Evolutionary conservation across 2,329 filamentous ascomycete genomes (phyloP), one percentile per base, ranked within the genome.

Genomic region (Rutstroemia sp.): DNA sequence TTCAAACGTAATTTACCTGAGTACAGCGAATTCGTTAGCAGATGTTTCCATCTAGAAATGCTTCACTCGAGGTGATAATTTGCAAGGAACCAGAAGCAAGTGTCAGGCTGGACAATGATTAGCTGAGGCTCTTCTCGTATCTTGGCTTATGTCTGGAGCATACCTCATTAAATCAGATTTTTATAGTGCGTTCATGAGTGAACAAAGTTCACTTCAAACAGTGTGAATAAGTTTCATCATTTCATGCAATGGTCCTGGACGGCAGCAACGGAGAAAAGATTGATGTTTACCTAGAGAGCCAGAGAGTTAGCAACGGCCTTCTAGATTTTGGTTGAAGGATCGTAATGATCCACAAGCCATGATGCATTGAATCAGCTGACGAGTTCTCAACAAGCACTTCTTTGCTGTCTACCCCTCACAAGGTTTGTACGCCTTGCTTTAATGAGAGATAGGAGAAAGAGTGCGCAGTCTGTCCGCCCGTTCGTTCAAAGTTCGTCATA

Each of bases 161-260:
- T 70, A 72, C 70, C 71, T 73, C 71, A 74, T 73, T 73, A 73
- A 73, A 74, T 74, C 71, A 73, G 71, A 73, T 68, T 73, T 73
- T 71, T 67, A 60, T 65, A 62, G 61, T 71, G 63, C 63, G 66
- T 71, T 71, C 71, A 71, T 63, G 61, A 63, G 62, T 62, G 63
- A 61, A 67, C 61, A 60, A 61, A 67, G 65, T 63, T 62, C 63
- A 61, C 59, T 63, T 72, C 70, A 72, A 71, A 73, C 69, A 73
- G 71, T 73, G 71, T 73, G 71, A 72, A 72, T 72, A 72, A 70
- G 61, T 65, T 67, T 72, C 70, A 72, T 71, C 70, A 71, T 71
- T 63, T 71, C 55, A 67, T 65, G 63, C 64, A 60, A 59, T 64
- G 59, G 62, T 60, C 52, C 53, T 57, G 39, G 49, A 23, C 34